Base-by-base conservation (phyloP, 2,329 filamentous ascomycete species). In the Tolypocladium nubicola region DNA sequence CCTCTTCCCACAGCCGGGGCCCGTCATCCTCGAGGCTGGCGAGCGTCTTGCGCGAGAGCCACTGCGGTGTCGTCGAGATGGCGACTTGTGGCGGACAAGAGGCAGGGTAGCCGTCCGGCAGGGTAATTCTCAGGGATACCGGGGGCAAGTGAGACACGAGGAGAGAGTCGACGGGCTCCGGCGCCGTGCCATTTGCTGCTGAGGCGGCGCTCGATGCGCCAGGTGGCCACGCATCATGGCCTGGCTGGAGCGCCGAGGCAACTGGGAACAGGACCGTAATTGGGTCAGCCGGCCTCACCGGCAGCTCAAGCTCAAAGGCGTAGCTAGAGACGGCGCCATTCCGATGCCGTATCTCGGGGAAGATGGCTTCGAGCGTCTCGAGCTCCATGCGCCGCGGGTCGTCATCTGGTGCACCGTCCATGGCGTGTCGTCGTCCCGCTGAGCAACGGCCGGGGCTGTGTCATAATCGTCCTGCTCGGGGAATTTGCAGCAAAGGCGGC, bases 281-380 rank as follows among this genome's bases (percentile, higher is more conserved):
- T 11, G 81, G 75, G 47, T 76, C 73, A 39, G 70, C 71, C 13
- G 84, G 79, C 61, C 78, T 76, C 45, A 86, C 79, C 4, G 82
- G 80, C 21, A 87, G 69, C 50, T 84, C 79, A 57, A 87, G 76
- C 49, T 75, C 73, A 66, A 85, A 79, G 9, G 72, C 73, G 63
- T 78, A 77, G n/a, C 50, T 37, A 2, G 60, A 59, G 58, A 77
- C 71, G 38, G 75, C 63, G 8, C 73, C 66, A 52, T 75, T 2
- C 10, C 6, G 67, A 10, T 72, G 70, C 37, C 74, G 74, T 16
- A 88, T 79, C 69, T 88, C 85, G n/a, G 85, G 85, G 61, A 80
- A 88, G 64, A 88, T 88, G 60, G 84, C 82, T 57, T 76, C 72
- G 57, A 88, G 76, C 16, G 83, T 79, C 64, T 77, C 79, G 56